A percentile compares a stretch with the other conserved stretches of the same genome.
These are phyloP conservation scores for Colletotrichum musicola DNA, from an alignment of 2,329 filamentous ascomycete genomes.

Conservation along the genomic window DNA sequence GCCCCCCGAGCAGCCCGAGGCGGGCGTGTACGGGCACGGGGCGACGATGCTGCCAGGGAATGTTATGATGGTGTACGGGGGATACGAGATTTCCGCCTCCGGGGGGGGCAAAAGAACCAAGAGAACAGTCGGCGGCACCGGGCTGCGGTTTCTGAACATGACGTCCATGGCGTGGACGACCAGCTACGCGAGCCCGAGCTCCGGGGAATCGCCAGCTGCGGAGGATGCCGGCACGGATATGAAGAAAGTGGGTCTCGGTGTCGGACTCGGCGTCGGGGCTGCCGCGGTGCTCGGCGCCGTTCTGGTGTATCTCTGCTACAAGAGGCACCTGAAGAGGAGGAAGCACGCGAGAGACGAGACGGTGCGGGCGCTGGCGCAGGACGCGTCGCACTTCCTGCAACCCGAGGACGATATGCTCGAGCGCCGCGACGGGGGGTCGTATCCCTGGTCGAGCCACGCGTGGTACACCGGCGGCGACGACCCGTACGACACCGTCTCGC, in stretches of 20 bases:
- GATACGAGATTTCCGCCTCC: conserved; percentile 63
- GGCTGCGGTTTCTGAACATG: conserved; percentile 66
- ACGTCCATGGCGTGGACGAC: conserved; percentile 67
- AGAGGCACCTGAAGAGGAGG: conserved; percentile 51
- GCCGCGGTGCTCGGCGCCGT: conserved; percentile 61
- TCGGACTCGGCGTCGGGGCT: conserved; percentile 75
- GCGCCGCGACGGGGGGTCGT: conserved; percentile 48
- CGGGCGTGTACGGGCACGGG: conserved; percentile 73
- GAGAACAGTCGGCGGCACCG: conserved; percentile 48
- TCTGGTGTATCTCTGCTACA: conserved; percentile 63
- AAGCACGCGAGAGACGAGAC: conserved; percentile 56
- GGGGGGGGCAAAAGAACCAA: conserved; percentile 46
- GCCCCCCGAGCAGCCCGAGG: conserved; percentile 64
- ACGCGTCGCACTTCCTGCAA: conserved; percentile 59
- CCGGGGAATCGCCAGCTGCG: too few species aligned
- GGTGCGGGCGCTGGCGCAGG: conserved; percentile 63
- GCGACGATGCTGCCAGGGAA: conserved; percentile 74
- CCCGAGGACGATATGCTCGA: conserved; percentile 61
- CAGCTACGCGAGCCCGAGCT: conserved; percentile 61
- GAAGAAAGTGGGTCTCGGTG: conserved; percentile 70
- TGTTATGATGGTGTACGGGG: conserved; percentile 76
- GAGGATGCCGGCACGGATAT: conserved; percentile 28
- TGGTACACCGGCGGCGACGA: conserved; percentile 63
- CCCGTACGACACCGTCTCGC: conserved; percentile 54
- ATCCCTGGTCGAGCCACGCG: conserved; percentile 47